Evolutionary conservation across 75 land plant species (phyloP).

Genomic region (Pseudotsuga menziesii): DNA sequence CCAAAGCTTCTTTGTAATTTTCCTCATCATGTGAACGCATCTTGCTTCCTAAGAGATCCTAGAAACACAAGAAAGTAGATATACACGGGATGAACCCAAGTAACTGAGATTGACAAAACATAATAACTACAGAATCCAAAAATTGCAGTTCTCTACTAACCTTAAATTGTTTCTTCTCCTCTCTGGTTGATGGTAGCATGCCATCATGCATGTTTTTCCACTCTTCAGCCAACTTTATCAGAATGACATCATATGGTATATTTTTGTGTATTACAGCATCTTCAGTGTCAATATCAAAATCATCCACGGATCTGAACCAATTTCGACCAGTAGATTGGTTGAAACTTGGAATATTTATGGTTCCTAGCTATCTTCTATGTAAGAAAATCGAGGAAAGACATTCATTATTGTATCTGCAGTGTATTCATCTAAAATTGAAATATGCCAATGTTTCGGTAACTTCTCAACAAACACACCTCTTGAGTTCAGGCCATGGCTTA

Average conservation of each 20-base stretch:
- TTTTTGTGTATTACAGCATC: conserved; percentile 89
- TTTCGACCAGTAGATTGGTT: background rate
- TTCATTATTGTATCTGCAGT: background rate
- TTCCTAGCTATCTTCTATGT: background rate
- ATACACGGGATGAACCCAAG: background rate
- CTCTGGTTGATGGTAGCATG: conserved; percentile 58
- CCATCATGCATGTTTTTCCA: conserved; percentile 73
- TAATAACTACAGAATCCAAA: background rate
- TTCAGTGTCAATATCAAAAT: conserved; percentile 53
- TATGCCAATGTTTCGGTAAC: background rate
- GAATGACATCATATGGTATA: conserved; percentile 86
- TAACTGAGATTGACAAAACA: background rate
- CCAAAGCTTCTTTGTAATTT: conserved; percentile 92
- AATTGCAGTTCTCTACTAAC: conserved; percentile 15
- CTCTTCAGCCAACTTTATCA: conserved; percentile 75
- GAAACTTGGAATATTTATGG: background rate
- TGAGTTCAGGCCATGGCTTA: conserved; percentile 97
- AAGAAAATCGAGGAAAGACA: background rate
- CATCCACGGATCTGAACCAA: conserved; percentile 62
- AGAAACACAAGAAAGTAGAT: background rate
- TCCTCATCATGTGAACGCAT: conserved; percentile 78
- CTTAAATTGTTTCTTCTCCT: conserved; percentile 81
- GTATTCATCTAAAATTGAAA: background rate
- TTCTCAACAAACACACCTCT: conserved; percentile 30
- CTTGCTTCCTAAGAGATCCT: conserved; percentile 48